Base-by-base conservation (phyloP, 768 basidiomycete species). In the Omphalotus guepiniiformis region DNA sequence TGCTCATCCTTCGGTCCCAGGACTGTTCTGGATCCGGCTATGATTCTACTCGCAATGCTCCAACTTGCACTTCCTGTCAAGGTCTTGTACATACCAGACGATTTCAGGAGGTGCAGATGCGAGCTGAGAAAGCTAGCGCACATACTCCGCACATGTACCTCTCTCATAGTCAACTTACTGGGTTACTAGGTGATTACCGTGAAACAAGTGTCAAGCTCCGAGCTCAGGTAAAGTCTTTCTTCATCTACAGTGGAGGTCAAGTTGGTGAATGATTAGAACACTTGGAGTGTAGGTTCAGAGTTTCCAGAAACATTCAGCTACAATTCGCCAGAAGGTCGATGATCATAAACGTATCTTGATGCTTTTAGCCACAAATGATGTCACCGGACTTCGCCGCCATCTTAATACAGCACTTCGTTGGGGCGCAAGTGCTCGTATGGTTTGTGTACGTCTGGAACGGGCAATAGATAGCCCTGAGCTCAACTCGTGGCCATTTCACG, bases 401-500 rank as follows among this genome's bases (percentile, higher is more conserved):
- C 36, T 55, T 6, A 15, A 47, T 15, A 35, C 37, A 6, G 21
- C 35, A 11, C 8, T 45, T 8, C 9, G 36, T 9, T 21, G 4
- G 16, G 36, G 36, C 7, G 36, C 36, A 38, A 18, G 2, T 12
- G 11, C 36, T 18, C 16, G 22, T 38, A n/a, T 18, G 9, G 22
- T 37, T 37, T 16, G n/a, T 37, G 36, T 16, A 15, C n/a, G 21
- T n/a, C 15, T 37, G 21, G n/a, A 37, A 21, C 36, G 21, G n/a
- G n/a, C 15, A 6, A 7, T 51, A 19, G 30, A 18, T 42, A 51
- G 55, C 2, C n/a, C 9, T 50, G 12, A 55, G 55, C 48, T 34
- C 42, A 2, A 51, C 58, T 15, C 26, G 42, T 7, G 48, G 47
- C 37, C 47, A 42, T 0, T 61, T 53, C 48, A 53, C 51, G 13